Conservation (phyloP, 768 basidiomycete species). For the Russula sp. region DNA sequence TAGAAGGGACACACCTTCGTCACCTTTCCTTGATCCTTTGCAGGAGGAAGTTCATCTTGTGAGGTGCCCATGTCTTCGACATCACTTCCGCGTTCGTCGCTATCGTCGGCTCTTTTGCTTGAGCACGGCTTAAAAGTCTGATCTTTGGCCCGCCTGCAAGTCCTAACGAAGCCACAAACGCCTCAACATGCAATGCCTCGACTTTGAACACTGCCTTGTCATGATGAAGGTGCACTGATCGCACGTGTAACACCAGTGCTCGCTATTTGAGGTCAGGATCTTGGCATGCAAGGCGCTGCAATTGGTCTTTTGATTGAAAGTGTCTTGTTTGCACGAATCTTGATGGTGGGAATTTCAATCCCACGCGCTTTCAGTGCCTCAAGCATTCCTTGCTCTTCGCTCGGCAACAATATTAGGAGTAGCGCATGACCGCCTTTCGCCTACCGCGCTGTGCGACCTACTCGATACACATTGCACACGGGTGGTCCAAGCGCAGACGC, state of each 20-base stretch:
- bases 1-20: slow-evolving; percentile 1
- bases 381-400: slow-evolving; percentile 91
- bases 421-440: slow-evolving; percentile 85
- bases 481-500: too few relatives aligned
- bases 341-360: slow-evolving; percentile 73
- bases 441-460: slow-evolving; percentile 93
- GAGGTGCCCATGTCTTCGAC: slow-evolving; percentile 2
- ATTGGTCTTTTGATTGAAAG: slow-evolving; percentile 78
- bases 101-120: slow-evolving; percentile 48
- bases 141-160: slow-evolving; percentile 94
- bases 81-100: not conserved
- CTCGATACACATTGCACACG: slow-evolving; percentile 97
- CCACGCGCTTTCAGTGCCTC: slow-evolving; percentile 66
- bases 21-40: slow-evolving; percentile 6
- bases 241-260: slow-evolving; percentile 95
- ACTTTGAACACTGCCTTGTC: slow-evolving; percentile 92
- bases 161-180: slow-evolving; percentile 86
- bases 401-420: slow-evolving; percentile 78
- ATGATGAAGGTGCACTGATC: slow-evolving; percentile 89
- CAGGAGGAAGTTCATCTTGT: not conserved
- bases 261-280: slow-evolving; percentile 96
- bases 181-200: slow-evolving; percentile 73
- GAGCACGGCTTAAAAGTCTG: slow-evolving; percentile 72
- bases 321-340: slow-evolving; percentile 84
- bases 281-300: slow-evolving; percentile 91